Evolutionary conservation across 257 asterid species (phyloP), one percentile per base, ranked within the genome.

Genomic region (Paulownia fortunei): DNA sequence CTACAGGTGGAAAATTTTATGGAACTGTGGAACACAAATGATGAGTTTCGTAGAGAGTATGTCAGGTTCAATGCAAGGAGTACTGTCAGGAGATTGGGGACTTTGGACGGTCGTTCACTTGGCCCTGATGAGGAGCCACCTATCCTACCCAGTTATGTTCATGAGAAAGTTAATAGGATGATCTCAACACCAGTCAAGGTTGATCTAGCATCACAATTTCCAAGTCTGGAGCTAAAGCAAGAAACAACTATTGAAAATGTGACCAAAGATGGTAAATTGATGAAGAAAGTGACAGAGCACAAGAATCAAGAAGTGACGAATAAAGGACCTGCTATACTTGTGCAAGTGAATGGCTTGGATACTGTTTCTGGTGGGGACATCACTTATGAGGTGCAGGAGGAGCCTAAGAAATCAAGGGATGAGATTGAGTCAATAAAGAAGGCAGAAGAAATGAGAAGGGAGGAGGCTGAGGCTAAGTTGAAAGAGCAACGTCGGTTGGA

Each of bases 81-180:
- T 76, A 91, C 92, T 2, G 46, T 88, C 56, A 74, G 92, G 89
- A 90, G 97, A 90, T 83, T 96, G 13, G 98, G 98, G 62, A 92
- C 98, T 46, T 83, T 89, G 78, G 99, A 96, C 73, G 96, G 98
- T 73, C 96, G 97, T 66, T 73, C 92, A 51, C 97, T 93, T 56
- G 96, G 95, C 62, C 96, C 97, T 49, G 86, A 90, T 39, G 99
- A 96, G 89, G 80, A 82, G 79, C 94, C 94, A 30, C 89, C 84
- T 60, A 59, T 83, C 15, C 23, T 90, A 66, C 91, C 97, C 77
- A 87, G 78, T 82, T 83, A 80, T 76, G 77, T 60, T 60, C 80
- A 78, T 51, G 90, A 73, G 75, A 82, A 92, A 88, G 81, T 42
- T 70, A 59, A 69, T 71, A 82, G 82, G 69, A 63, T 66, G 79